Evolutionary conservation across 2,329 filamentous ascomycete species (phyloP).

Genomic region (Penicillium sp.): DNA sequence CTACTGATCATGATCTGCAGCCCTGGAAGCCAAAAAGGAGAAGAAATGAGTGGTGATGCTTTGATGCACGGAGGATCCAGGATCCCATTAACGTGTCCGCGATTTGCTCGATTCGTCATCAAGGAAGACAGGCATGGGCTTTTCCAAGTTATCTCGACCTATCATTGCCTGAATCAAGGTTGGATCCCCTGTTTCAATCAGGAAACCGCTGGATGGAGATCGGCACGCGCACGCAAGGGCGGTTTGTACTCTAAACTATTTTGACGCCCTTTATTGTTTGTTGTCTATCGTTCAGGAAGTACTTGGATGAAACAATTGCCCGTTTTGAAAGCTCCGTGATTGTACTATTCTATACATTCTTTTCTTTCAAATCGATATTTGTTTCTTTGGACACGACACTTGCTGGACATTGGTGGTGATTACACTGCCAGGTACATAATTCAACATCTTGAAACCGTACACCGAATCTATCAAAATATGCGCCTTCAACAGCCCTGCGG

Average conservation of each 20-base stretch:
- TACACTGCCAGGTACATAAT: conserved; percentile 17
- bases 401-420: conserved; percentile 9
- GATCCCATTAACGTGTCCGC: background rate
- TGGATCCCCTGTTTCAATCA: conserved; percentile 8
- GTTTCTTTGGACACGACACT: conserved; percentile 9
- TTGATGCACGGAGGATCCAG: conserved; percentile 4
- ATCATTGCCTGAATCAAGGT: conserved; percentile 10
- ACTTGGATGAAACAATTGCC: conserved; percentile 6
- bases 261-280: conserved; percentile 3
- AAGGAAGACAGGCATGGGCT: conserved; percentile 12
- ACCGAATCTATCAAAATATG: conserved; percentile 12
- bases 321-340: conserved; percentile 7
- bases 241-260: conserved; percentile 4
- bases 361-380: conserved; percentile 8
- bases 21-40: background rate
- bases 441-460: conserved; percentile 7
- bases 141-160: background rate
- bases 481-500: conserved; percentile 20
- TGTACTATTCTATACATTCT: conserved; percentile 14
- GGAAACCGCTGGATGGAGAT: conserved; percentile 8
- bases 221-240: conserved; percentile 24
- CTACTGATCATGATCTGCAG: conserved; percentile 4
- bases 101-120: conserved; percentile 12
- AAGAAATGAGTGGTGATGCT: background rate
- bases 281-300: background rate